A percentile compares a stretch with the other conserved stretches of the same genome.
These are phyloP conservation scores for Verticillium albo-atrum DNA, from an alignment of 2,329 filamentous ascomycete genomes.

Conservation along the genomic window DNA sequence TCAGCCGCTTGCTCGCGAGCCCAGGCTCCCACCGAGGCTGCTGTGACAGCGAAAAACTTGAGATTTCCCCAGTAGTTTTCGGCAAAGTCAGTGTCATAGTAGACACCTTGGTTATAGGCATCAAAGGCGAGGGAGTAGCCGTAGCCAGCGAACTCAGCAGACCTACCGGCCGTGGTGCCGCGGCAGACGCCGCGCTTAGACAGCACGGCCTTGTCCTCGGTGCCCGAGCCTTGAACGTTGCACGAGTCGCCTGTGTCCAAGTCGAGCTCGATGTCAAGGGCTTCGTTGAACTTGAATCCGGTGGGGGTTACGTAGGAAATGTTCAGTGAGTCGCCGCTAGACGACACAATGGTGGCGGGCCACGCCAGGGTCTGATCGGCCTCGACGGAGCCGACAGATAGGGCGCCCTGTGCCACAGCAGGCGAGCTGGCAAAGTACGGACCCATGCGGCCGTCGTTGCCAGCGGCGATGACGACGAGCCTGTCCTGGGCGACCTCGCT, in stretches of 20 bases:
- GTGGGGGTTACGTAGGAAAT: conserved; percentile 11
- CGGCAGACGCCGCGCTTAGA: conserved; percentile 11
- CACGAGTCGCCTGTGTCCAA: conserved; percentile 12
- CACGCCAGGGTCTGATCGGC: conserved; percentile 11
- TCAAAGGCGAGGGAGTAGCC: conserved; percentile 11
- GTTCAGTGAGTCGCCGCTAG: conserved; percentile 5
- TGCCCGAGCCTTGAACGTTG: conserved; percentile 7
- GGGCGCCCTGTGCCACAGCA: neutral
- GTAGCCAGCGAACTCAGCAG: conserved; percentile 5
- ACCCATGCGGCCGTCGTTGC: conserved; percentile 4
- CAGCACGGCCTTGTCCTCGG: conserved; percentile 4
- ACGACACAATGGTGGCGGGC: conserved; percentile 10
- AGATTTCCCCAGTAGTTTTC: neutral
- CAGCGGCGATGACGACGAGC: conserved; percentile 6
- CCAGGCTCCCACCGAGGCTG: conserved; percentile 11
- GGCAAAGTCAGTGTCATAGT: conserved; percentile 6
- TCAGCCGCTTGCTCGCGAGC: conserved; percentile 3
- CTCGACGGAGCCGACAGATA: conserved; percentile 8
- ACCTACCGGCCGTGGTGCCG: neutral
- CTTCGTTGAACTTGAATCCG: conserved; percentile 12
- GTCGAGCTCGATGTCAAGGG: conserved; percentile 2
- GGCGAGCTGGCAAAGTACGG: conserved; percentile 8
- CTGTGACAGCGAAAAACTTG: conserved; percentile 9
- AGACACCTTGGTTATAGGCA: conserved; percentile 15
- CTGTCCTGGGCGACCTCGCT: conserved; percentile 7